A percentile compares a stretch with the other conserved stretches of the same genome.
These are phyloP conservation scores for Grosmannia penicillata DNA, from an alignment of 2,329 filamentous ascomycete genomes.

Conservation along the genomic window DNA sequence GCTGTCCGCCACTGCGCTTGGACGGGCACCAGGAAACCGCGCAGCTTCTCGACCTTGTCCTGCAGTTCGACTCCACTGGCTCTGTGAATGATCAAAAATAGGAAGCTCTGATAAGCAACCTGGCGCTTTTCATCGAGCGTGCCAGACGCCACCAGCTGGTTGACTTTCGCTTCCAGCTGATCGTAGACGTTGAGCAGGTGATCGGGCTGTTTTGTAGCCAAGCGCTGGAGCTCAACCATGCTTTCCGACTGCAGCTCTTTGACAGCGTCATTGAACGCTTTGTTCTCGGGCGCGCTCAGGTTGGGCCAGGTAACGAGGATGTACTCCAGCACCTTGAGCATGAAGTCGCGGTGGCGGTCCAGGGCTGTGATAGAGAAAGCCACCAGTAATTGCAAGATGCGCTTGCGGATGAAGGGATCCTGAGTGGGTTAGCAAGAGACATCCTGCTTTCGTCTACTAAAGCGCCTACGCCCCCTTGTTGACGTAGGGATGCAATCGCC, in stretches of 20 bases:
- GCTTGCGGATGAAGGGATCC: constrained; percentile 73
- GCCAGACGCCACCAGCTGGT: constrained; percentile 60
- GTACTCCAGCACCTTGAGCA: constrained; percentile 80
- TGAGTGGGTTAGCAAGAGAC: no score
- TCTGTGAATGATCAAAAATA: constrained; percentile 90
- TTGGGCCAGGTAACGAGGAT: constrained; percentile 76
- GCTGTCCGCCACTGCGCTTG: constrained; percentile 65
- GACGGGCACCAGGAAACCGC: constrained; percentile 69
- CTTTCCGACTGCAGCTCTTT: constrained; percentile 77
- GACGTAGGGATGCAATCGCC: no score
- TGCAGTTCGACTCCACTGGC: constrained; percentile 57
- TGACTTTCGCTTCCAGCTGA: constrained; percentile 68
- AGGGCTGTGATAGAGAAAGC: constrained; percentile 73
- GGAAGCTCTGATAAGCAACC: constrained; percentile 74
- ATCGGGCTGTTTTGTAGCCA: constrained; percentile 84
- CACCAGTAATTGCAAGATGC: constrained; percentile 67
- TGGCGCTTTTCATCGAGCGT: constrained; percentile 68
- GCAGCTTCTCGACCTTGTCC: constrained; percentile 57
- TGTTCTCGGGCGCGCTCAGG: constrained; percentile 43
- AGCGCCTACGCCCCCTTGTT: no score
- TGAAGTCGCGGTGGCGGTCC: constrained; percentile 63
- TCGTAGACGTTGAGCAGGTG: constrained; percentile 80
- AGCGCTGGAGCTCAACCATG: constrained; percentile 72
- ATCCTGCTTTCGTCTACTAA: no score
- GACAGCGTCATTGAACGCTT: constrained; percentile 71